Evolutionary conservation across 352 stramenopile species (phyloP), one percentile per base, ranked within the genome.

Genomic region (Paralagenidium karlingii): DNA sequence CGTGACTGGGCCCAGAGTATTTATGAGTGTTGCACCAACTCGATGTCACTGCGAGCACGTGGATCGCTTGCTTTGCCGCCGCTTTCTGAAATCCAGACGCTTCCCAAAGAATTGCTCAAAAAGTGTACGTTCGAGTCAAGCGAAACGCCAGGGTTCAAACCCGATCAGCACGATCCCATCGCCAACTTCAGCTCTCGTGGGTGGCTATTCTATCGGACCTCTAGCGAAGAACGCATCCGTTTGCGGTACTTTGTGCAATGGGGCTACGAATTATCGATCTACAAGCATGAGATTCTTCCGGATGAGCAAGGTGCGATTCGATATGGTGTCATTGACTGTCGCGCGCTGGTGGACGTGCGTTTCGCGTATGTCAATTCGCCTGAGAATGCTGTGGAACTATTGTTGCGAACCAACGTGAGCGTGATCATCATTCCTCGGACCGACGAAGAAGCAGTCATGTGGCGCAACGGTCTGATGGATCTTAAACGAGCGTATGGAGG

Each of bases 201-300:
- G 8, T 92, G 78, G 78, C 52, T 92, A 1, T 92, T 85, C 41
- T 92, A 92, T 36, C 73, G 75, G 20, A 89, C 73, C 1, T 78
- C 71, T 7, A 84, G 67, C 7, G 74, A 89, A 46, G 76, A 93
- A 38, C 79, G 79, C 2, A 68, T 88, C 15, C 75, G 76, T 7
- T 55, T 82, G 36, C 76, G 79, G 3, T 93, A 87, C 49, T 93
- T 93, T 38, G 77, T 93, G 25, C 76, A 87, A 38, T 88, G 73
- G 71, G 79, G 79, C 8, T 86, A 82, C 45, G 79, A 93, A 36
- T 53, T 93, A 8, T 88, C 79, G 6, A 93, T 93, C 47, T 93
- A 88, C 58, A 93, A 93, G 58, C 79, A 93, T 53, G 76, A 90
- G 41, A 56, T 93, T 5, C 45, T 85, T 8, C 60, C 69, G 18